Percentiles rank a stretch among this genome's conserved stretches.
phyloP scores from a whole-genome alignment of 1,284 basidiomycete species.

The Sanghuangporus weigelae region DNA sequence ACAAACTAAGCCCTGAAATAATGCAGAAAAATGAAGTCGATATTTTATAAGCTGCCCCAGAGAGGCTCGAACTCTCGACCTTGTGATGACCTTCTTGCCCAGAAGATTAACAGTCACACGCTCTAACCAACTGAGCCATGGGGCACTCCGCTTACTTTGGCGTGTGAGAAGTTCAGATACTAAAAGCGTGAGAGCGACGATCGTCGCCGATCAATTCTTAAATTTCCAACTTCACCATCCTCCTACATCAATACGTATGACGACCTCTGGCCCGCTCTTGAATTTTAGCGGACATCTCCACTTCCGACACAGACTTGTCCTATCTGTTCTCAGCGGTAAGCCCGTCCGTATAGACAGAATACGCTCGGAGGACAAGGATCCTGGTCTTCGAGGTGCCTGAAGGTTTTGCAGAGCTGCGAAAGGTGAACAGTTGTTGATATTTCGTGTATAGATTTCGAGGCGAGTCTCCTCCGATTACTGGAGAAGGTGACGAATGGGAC shows the following conservation, averaged over 20 bases:
- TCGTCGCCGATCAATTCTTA: not conserved
- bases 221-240: not conserved
- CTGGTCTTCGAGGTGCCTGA: conserved; percentile 76
- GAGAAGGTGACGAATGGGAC: conserved; percentile 96
- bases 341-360: conserved; percentile 87
- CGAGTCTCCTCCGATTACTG: conserved; percentile 83
- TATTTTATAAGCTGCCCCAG: not conserved
- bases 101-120: conserved; percentile 12
- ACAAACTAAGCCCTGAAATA: too few species aligned
- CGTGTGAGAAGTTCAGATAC: too few species aligned
- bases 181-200: too few species aligned
- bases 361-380: conserved; percentile 87
- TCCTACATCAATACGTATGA: not conserved
- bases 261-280: conserved; percentile 2
- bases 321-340: conserved; percentile 86
- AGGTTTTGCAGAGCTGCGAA: conserved; percentile 17
- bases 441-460: conserved; percentile 76
- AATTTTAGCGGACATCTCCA: conserved; percentile 75
- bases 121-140: conserved; percentile 17
- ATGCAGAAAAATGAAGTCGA: not conserved
- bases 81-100: not conserved
- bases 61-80: conserved; percentile 16
- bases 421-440: not conserved
- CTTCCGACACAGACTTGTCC: conserved; percentile 80
- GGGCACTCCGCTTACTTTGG: too few species aligned